Evolutionary conservation across 768 basidiomycete species (phyloP).

Genomic region (Polyporus arcularius): DNA sequence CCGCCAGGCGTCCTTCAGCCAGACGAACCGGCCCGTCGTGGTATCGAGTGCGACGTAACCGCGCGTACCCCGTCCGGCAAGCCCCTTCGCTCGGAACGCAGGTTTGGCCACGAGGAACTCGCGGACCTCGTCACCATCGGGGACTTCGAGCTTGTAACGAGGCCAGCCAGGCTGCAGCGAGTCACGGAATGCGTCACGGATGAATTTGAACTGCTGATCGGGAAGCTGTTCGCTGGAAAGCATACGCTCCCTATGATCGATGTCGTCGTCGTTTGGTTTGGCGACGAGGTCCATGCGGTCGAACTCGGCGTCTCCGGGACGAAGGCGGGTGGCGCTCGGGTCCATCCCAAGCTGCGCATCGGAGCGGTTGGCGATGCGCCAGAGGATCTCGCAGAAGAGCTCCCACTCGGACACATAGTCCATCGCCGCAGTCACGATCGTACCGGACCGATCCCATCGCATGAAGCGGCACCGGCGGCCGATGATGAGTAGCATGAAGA

Average conservation of each 20-base stretch:
- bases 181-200: too few species aligned
- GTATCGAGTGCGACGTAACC: constrained; percentile 6
- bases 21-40: not conserved
- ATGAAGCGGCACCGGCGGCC: constrained; percentile 1
- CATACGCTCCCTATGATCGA: too few species aligned
- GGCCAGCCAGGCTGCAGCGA: too few species aligned
- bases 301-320: too few species aligned
- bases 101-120: constrained; percentile 4
- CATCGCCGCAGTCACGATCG: not conserved
- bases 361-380: not conserved
- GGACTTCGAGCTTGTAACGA: not conserved
- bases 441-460: constrained; percentile 12
- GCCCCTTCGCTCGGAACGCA: not conserved
- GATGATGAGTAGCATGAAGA: constrained; percentile 8
- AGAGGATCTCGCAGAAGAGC: too few species aligned
- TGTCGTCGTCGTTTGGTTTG: too few species aligned
- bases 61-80: constrained; percentile 6
- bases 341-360: not conserved
- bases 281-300: too few species aligned
- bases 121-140: not conserved
- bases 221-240: too few species aligned
- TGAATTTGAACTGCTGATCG: too few species aligned
- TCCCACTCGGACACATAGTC: too few species aligned
- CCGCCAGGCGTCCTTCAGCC: constrained; percentile 11
- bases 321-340: too few species aligned